phyloP scores from a whole-genome alignment of 2,329 filamentous ascomycete genomes.

The Hymenoscyphus salicellus region DNA sequence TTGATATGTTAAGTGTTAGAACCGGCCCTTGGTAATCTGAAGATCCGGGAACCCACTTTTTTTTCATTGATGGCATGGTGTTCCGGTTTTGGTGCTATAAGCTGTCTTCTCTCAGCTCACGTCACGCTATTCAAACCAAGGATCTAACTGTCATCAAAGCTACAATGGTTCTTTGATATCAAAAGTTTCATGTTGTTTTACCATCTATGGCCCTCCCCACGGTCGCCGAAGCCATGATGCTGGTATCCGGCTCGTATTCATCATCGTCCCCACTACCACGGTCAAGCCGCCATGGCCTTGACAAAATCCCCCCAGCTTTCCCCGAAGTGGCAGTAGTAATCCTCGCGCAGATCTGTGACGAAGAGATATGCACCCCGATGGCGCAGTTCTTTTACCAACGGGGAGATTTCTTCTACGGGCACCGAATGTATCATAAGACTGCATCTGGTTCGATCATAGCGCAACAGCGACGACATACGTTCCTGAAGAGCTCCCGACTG shows the following conservation, averaged over 20 bases:
- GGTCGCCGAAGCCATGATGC: constrained; percentile 1
- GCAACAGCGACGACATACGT: constrained; percentile 2
- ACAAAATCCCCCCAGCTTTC: constrained; percentile 6
- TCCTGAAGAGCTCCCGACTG: constrained; percentile 4
- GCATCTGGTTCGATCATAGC: constrained; percentile 6
- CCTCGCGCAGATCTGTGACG: constrained; percentile 8
- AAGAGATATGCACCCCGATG: constrained; percentile 5
- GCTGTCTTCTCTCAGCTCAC: background rate
- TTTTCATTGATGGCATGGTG: background rate
- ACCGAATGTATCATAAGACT: constrained; percentile 8
- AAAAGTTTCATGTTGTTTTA: background rate
- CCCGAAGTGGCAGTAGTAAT: constrained; percentile 13
- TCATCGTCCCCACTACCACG: background rate
- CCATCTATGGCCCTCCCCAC: background rate
- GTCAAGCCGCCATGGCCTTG: constrained; percentile 3
- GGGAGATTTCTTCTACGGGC: background rate
- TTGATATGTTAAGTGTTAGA: background rate
- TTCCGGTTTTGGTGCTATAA: background rate
- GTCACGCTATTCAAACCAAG: background rate
- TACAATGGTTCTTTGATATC: background rate
- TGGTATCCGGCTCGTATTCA: background rate
- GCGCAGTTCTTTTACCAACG: constrained; percentile 1
- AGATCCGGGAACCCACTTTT: background rate
- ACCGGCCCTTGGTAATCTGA: background rate
- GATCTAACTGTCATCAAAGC: background rate